Percentiles rank a stretch among this genome's conserved stretches.
These are phyloP conservation scores for Candida easanensis DNA, from an alignment of 805 yeast species.

Conservation along the genomic window DNA sequence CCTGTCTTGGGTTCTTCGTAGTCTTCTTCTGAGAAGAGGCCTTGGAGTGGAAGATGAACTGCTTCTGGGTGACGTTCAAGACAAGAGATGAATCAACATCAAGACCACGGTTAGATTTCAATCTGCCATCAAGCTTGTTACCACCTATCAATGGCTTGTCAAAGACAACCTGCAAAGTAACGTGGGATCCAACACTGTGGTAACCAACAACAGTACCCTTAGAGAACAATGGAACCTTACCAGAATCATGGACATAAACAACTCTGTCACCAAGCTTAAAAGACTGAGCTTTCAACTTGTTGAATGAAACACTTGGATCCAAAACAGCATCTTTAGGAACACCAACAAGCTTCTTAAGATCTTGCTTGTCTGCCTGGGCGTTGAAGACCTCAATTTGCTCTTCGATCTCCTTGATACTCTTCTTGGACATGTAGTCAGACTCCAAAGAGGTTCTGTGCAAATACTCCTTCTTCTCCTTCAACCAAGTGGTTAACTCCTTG, in stretches of 20 bases:
- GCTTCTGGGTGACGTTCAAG: slow-evolving; percentile 71
- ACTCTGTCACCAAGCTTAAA: slow-evolving; percentile 90
- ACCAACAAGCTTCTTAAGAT: slow-evolving; percentile 61
- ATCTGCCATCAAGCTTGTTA: slow-evolving; percentile 72
- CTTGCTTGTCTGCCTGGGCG: slow-evolving; percentile 41
- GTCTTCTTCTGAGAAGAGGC: slow-evolving; percentile 42
- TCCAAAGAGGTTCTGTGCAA: slow-evolving; percentile 69
- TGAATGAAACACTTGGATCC: slow-evolving; percentile 69
- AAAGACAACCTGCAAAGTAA: slow-evolving; percentile 74
- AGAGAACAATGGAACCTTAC: slow-evolving; percentile 83
- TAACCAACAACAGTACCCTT: slow-evolving; percentile 91
- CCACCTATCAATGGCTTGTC: slow-evolving; percentile 85
- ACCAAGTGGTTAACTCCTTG: slow-evolving; percentile 34
- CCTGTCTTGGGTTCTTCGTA: slow-evolving; percentile 27
- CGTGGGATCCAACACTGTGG: slow-evolving; percentile 48
- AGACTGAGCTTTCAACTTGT: slow-evolving; percentile 67
- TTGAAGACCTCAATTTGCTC: slow-evolving; percentile 46
- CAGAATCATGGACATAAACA: slow-evolving; percentile 77
- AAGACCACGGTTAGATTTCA: slow-evolving; percentile 77
- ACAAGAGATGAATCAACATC: slow-evolving; percentile 79
- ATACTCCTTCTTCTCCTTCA: slow-evolving; percentile 49
- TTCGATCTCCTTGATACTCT: slow-evolving; percentile 68
- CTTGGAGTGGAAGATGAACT: slow-evolving; percentile 72
- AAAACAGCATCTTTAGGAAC: slow-evolving; percentile 84
- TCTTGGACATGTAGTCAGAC: slow-evolving; percentile 71